These are phyloP conservation scores for Globisporangium cystogenes DNA, from an alignment of 352 stramenopile genomes.

Conservation along the genomic window DNA sequence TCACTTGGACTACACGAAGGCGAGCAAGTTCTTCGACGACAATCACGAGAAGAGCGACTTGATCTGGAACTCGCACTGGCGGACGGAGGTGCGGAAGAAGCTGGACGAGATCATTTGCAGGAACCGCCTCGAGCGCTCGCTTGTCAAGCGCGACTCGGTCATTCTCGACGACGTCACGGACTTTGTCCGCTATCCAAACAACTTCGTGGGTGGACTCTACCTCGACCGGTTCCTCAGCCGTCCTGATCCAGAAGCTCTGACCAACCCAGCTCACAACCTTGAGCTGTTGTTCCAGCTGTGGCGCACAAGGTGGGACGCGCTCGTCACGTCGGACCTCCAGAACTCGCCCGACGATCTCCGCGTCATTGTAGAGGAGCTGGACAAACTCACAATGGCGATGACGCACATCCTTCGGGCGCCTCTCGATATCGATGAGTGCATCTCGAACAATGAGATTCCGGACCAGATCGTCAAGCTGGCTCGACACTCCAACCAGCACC, in stretches of 20 bases:
- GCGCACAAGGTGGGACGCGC: constrained; percentile 43
- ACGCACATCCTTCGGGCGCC: constrained; percentile 59
- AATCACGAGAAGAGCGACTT: constrained; percentile 82
- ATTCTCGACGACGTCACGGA: constrained; percentile 61
- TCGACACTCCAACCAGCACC: constrained; percentile 65
- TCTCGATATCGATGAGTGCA: constrained; percentile 63
- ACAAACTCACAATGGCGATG: constrained; percentile 70
- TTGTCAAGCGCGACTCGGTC: constrained; percentile 77
- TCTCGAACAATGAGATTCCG: constrained; percentile 59
- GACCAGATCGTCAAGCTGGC: constrained; percentile 71
- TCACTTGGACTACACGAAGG: constrained; percentile 67
- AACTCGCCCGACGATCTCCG: constrained; percentile 52
- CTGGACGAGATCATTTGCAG: constrained; percentile 74
- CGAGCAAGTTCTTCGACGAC: constrained; percentile 74
- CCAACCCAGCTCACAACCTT: constrained; percentile 73
- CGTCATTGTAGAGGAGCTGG: constrained; percentile 39
- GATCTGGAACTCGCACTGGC: constrained; percentile 77
- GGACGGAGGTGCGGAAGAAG: constrained; percentile 70
- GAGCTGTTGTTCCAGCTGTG: constrained; percentile 71
- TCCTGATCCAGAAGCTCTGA: constrained; percentile 66
- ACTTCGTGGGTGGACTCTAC: constrained; percentile 72
- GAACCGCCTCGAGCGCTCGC: constrained; percentile 63
- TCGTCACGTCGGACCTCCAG: constrained; percentile 61
- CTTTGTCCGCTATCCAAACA: constrained; percentile 48
- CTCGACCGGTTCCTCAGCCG: constrained; percentile 66